phyloP scores from a whole-genome alignment of 345 rosid species.

The Stellera chamaejasme region DNA sequence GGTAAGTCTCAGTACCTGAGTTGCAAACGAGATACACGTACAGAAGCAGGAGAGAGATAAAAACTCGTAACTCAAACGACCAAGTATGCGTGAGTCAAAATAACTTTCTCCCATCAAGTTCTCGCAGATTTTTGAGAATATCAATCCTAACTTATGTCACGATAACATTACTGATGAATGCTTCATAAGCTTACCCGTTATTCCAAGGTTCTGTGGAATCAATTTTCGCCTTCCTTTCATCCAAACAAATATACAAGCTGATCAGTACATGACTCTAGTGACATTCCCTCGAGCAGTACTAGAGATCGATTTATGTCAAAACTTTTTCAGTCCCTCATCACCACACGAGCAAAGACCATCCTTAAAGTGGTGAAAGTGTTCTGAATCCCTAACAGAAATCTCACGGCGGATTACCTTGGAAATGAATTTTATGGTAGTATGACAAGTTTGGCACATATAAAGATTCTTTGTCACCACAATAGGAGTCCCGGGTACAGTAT shows the following conservation, averaged over 20 bases:
- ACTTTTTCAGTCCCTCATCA: constrained; percentile 26
- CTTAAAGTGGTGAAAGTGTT: constrained; percentile 68
- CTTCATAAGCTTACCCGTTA: too few species aligned
- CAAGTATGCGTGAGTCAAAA: too few species aligned
- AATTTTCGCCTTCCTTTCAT: too few species aligned
- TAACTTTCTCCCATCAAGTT: too few species aligned
- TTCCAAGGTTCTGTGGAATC: too few species aligned
- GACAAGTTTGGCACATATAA: constrained; percentile 64
- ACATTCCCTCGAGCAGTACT: constrained; percentile 1
- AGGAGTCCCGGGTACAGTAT: constrained; percentile 63
- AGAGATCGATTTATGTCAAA: constrained; percentile 3
- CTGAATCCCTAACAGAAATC: constrained; percentile 73
- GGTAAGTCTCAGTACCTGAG: too few species aligned
- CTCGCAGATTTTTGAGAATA: too few species aligned
- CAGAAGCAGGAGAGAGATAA: too few species aligned
- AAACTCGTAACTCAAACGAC: too few species aligned
- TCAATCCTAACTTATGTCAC: too few species aligned
- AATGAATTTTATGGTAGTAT: constrained; percentile 54
- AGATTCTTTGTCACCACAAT: constrained; percentile 80
- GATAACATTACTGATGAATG: too few species aligned
- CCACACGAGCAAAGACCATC: constrained; percentile 83
- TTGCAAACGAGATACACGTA: too few species aligned
- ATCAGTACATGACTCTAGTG: not conserved
- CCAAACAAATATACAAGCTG: not conserved
- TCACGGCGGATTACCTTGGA: constrained; percentile 64